Evolutionary conservation across 1,284 basidiomycete genomes (phyloP).

Genomic region (Abortiporus biennis): DNA sequence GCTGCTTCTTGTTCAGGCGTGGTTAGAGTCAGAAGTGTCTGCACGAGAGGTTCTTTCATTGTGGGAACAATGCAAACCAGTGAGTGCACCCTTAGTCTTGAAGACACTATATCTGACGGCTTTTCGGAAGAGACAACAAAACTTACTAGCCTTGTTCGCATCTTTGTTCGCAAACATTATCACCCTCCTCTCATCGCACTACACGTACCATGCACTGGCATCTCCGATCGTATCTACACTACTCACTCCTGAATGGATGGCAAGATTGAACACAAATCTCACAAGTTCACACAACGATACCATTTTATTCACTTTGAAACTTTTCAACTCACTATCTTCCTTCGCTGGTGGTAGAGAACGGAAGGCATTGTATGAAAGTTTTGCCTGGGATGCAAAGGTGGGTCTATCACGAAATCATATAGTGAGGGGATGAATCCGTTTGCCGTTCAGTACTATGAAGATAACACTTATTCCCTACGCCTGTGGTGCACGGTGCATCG

Average conservation of each 20-base stretch:
- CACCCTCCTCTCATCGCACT: constrained; percentile 55
- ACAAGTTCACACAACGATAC: constrained; percentile 55
- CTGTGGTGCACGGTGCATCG: no score
- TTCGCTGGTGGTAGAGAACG: constrained; percentile 63
- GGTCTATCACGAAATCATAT: no score
- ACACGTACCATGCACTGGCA: constrained; percentile 55
- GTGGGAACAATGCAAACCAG: constrained; percentile 50
- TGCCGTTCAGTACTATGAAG: not conserved
- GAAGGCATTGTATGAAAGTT: constrained; percentile 52
- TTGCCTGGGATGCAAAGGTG: constrained; percentile 76
- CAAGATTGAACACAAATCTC: constrained; percentile 53
- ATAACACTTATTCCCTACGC: not conserved
- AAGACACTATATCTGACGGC: constrained; percentile 8
- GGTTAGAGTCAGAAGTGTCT: constrained; percentile 50
- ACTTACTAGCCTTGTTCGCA: constrained; percentile 37
- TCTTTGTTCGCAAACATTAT: constrained; percentile 53
- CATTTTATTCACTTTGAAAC: constrained; percentile 55
- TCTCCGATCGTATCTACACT: constrained; percentile 53
- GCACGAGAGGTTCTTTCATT: constrained; percentile 55
- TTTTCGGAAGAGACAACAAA: constrained; percentile 35
- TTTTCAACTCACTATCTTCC: constrained; percentile 51
- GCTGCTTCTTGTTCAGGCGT: constrained; percentile 49
- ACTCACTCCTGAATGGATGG: constrained; percentile 46
- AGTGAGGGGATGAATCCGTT: no score
- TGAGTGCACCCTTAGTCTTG: constrained; percentile 21